Percentiles rank a stretch among this genome's conserved stretches.
Conservation (phyloP, 148 eudicot species). For the Camellia sinensis region DNA sequence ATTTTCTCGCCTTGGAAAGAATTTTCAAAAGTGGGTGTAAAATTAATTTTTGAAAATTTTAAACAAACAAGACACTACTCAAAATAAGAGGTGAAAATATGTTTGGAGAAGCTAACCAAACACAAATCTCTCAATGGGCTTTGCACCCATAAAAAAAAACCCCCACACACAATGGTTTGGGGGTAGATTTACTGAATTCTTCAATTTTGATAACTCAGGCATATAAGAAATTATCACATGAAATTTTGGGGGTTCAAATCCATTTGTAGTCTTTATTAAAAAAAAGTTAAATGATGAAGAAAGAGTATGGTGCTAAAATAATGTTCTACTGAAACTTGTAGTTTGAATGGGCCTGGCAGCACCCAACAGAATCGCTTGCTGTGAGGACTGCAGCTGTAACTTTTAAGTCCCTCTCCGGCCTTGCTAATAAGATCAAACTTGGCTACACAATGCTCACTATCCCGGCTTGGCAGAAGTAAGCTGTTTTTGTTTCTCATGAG, state of each 20-base stretch:
- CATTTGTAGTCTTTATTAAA: background rate
- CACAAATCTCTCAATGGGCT: too few species aligned
- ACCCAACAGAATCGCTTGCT: conserved; percentile 74
- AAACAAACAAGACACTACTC: too few species aligned
- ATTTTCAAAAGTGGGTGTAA: too few species aligned
- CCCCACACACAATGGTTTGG: background rate
- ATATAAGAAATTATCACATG: background rate
- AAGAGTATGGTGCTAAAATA: background rate
- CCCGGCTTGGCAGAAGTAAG: conserved; percentile 79
- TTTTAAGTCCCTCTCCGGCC: conserved; percentile 73
- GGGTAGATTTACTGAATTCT: background rate
- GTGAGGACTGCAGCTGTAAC: conserved; percentile 66
- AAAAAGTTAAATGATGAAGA: background rate
- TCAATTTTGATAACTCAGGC: background rate
- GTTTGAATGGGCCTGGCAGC: conserved; percentile 99
- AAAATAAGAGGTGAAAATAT: too few species aligned
- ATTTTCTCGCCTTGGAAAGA: too few species aligned
- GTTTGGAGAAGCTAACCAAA: too few species aligned
- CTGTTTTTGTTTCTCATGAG: background rate
- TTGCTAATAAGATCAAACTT: conserved; percentile 77
- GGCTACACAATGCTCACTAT: conserved; percentile 87
- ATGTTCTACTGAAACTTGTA: conserved; percentile 29
- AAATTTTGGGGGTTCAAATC: background rate
- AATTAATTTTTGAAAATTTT: too few species aligned
- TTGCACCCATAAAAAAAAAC: too few species aligned